Base-by-base conservation (phyloP, 108 stramenopile species). In the Pseudonitzschia multiseries region DNA sequence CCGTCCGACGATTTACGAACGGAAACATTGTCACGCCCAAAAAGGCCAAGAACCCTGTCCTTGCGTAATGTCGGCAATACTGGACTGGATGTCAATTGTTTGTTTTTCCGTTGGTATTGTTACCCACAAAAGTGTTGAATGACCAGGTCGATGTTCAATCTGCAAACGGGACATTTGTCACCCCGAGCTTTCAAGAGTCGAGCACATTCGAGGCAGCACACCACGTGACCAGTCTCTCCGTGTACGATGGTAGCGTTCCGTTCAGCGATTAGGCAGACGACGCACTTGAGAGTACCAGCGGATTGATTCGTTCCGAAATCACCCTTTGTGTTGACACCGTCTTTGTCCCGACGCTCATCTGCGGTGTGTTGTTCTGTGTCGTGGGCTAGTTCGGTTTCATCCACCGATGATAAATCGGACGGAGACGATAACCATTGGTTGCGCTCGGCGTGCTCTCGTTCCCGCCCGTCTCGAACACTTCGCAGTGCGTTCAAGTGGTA, bases 221-320 rank as follows among this genome's bases (percentile, higher is more conserved):
- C 93, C 54, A 97, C 92, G 69, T 97, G 96, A 10, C 96, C 96
- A 15, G 95, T 95, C 42, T 88, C 90, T 13, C 96, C 96, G 66
- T 97, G 96, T 6, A 97, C 93, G 51, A 97, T 86, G 2, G 96
- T 96, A n/a, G 95, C 91, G 27, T 85, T 95, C 31, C 94, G 79
- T 65, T 86, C 82, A 20, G 86, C 78, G 1, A 80, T 79, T 28
- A 93, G 71, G 79, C 94, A 96, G 67, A 93, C 83, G 46, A 93
- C 63, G 57, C 94, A 96, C 21, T 65, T 28, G 28, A 63, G 48
- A 81, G 71, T n/a, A 72, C 66, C 24, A 62, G 15, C 4, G 53
- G 29, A 27, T 29, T 67, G 40, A 21, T 71, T 36, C 6, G 36
- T 36, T 65, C 29, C 17, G 20, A 8, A 6, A 54, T 14, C 24